phyloP scores from a whole-genome alignment of 2,329 filamentous ascomycete species.

The Rhynchosporium graminicola region DNA sequence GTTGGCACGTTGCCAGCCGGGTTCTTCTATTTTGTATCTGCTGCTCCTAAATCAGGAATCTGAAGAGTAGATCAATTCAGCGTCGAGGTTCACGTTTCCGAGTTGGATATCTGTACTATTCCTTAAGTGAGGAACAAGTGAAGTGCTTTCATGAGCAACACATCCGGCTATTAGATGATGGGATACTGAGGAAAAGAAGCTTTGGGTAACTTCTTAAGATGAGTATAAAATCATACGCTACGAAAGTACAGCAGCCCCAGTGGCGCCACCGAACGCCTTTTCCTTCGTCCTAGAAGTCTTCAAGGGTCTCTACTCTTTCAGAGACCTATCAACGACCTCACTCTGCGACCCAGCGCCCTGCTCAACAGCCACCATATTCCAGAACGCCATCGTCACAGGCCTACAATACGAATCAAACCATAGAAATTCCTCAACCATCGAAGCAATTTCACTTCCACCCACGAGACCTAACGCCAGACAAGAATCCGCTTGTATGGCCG shows the following conservation, averaged over 20 bases:
- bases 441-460: not conserved
- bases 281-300: not conserved
- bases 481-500: constrained; percentile 3
- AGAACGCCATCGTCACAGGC: constrained; percentile 1
- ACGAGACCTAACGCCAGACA: constrained; percentile 8
- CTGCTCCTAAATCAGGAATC: too few species aligned
- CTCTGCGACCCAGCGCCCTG: not conserved
- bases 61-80: too few species aligned
- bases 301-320: not conserved
- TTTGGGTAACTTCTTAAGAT: too few species aligned
- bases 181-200: too few species aligned
- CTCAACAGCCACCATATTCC: constrained; percentile 6
- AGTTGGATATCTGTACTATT: too few species aligned
- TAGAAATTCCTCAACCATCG: constrained; percentile 15
- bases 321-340: not conserved
- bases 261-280: not conserved
- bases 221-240: not conserved
- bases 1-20: too few species aligned
- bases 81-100: too few species aligned
- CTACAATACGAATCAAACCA: constrained; percentile 16
- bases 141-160: too few species aligned
- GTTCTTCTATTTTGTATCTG: too few species aligned
- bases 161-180: too few species aligned
- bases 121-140: too few species aligned
- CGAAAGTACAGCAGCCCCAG: not conserved